Percentiles rank a stretch among this genome's conserved stretches.
phyloP scores from a whole-genome alignment of 1,139 yeast species.

The Sugiyamaella neomexicana region DNA sequence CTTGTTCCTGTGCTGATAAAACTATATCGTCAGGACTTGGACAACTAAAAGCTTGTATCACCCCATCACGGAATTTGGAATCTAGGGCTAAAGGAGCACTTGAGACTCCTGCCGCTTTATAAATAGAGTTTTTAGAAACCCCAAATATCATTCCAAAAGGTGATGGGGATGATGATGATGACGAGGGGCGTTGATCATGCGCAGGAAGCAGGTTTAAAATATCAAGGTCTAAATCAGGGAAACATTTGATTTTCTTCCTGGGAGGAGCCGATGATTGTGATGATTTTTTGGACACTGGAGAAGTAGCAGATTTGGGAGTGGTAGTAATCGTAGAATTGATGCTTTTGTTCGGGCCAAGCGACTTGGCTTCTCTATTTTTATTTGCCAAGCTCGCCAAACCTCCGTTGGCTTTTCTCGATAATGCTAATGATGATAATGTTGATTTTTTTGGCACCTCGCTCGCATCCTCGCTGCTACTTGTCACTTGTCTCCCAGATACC shows the following conservation, averaged over 20 bases:
- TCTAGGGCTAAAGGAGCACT: constrained; percentile 38
- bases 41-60: constrained; percentile 55
- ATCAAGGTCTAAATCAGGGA: constrained; percentile 25
- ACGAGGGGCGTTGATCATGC: not conserved
- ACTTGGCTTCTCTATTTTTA: not conserved
- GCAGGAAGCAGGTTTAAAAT: constrained; percentile 22
- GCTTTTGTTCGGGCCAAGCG: not conserved
- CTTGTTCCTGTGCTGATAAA: constrained; percentile 55
- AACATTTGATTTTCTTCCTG: constrained; percentile 19
- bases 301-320: not conserved
- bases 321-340: not conserved
- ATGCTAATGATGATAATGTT: constrained; percentile 8
- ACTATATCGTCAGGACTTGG: constrained; percentile 87
- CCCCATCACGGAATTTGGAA: constrained; percentile 33
- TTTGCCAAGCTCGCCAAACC: not conserved
- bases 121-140: constrained; percentile 12
- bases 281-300: constrained; percentile 15
- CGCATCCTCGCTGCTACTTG: not conserved
- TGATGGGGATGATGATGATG: constrained; percentile 3
- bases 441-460: not conserved
- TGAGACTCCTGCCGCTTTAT: constrained; percentile 40
- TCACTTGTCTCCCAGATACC: not conserved
- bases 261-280: constrained; percentile 19
- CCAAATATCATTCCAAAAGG: constrained; percentile 20
- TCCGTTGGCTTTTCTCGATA: not conserved